A percentile compares a stretch with the other conserved stretches of the same genome.
Conservation (phyloP, 495 filamentous ascomycete species). For the Penicillium samsonianum region DNA sequence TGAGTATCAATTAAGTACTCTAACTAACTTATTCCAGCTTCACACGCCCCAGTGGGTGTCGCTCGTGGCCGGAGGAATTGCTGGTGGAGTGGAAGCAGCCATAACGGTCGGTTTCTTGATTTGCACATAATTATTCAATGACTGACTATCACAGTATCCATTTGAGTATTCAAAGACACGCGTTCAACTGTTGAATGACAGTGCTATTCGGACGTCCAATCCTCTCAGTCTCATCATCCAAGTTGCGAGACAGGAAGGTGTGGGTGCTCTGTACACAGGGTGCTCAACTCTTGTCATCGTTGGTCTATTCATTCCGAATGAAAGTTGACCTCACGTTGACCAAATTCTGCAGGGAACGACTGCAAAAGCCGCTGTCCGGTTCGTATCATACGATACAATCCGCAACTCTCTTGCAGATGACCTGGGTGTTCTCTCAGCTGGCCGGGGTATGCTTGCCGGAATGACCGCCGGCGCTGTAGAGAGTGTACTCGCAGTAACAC, state of each 20-base stretch:
- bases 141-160: conserved; percentile 50
- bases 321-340: neutral
- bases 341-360: conserved; percentile 44
- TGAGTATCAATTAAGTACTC: neutral
- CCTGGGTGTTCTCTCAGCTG: conserved; percentile 55
- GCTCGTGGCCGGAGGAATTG: conserved; percentile 54
- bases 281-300: conserved; percentile 60
- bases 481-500: conserved; percentile 61
- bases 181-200: conserved; percentile 55
- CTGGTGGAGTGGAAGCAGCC: conserved; percentile 56
- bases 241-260: conserved; percentile 55
- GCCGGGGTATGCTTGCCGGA: conserved; percentile 58
- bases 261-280: conserved; percentile 62
- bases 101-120: conserved; percentile 39
- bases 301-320: neutral
- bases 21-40: conserved; percentile 2
- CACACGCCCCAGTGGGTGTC: conserved; percentile 42
- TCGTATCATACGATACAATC: conserved; percentile 66
- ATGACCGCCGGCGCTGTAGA: conserved; percentile 64
- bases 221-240: conserved; percentile 54
- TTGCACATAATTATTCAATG: neutral
- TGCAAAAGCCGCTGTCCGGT: conserved; percentile 67
- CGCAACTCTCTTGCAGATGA: conserved; percentile 60
- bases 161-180: conserved; percentile 70
- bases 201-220: conserved; percentile 46